phyloP scores from a whole-genome alignment of 148 eudicot species.

The Chenopodium suecicum region DNA sequence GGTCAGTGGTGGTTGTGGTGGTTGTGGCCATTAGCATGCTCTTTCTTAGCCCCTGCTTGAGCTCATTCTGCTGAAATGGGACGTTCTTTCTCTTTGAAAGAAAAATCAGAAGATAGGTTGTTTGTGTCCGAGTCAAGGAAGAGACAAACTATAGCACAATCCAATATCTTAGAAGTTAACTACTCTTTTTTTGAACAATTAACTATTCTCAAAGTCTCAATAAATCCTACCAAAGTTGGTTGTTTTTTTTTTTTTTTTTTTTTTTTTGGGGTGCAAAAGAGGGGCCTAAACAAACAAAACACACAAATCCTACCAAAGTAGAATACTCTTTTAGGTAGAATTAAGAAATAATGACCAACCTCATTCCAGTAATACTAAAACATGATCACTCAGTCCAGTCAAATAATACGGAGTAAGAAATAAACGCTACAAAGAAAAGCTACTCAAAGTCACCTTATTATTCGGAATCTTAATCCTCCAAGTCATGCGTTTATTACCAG shows the following conservation, averaged over 20 bases:
- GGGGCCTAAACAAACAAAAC: too few relatives aligned
- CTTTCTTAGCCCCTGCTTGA: constrained; percentile 19
- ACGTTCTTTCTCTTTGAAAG: constrained; percentile 33
- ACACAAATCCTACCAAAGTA: neutral
- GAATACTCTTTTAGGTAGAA: too few relatives aligned
- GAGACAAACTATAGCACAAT: constrained; percentile 93
- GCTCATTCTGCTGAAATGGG: constrained; percentile 8
- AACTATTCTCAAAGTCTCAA: too few relatives aligned
- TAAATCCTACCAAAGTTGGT: too few relatives aligned
- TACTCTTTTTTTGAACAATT: too few relatives aligned
- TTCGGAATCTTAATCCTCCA: constrained; percentile 82
- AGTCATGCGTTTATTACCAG: constrained; percentile 39
- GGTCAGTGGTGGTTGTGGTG: constrained; percentile 25
- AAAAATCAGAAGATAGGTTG: constrained; percentile 40
- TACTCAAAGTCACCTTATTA: constrained; percentile 54
- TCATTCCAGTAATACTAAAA: too few relatives aligned
- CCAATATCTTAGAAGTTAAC: constrained; percentile 73
- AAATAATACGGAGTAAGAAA: too few relatives aligned
- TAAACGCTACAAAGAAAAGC: neutral
- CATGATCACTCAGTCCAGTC: too few relatives aligned
- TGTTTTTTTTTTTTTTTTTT: too few relatives aligned
- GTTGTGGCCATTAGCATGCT: constrained; percentile 21
- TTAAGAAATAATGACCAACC: too few relatives aligned
- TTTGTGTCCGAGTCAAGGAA: constrained; percentile 51
- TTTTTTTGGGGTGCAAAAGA: too few relatives aligned